Conservation (phyloP, 2,329 filamentous ascomycete genomes). For the Pestalotiopsis sp. region DNA sequence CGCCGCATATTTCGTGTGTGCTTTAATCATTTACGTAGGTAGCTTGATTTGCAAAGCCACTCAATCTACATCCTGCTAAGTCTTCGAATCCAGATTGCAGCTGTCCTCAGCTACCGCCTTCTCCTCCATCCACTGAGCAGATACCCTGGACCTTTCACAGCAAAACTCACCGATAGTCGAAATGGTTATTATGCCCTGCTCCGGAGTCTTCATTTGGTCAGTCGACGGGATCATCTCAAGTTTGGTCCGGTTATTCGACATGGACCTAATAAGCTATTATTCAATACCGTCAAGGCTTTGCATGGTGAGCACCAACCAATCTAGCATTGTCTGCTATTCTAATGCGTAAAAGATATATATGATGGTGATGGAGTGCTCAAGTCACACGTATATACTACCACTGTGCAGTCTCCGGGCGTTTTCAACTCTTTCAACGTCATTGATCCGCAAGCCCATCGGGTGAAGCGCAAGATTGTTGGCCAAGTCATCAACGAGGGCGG, state of each 20-base stretch:
- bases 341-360: conserved; percentile 20
- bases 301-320: background rate
- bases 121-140: background rate
- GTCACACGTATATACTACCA: conserved; percentile 20
- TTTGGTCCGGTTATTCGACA: conserved; percentile 18
- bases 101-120: background rate
- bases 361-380: conserved; percentile 21
- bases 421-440: conserved; percentile 15
- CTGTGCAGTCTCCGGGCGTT: conserved; percentile 14
- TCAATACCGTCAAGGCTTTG: conserved; percentile 21
- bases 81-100: background rate
- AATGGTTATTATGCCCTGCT: background rate
- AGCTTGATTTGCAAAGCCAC: background rate
- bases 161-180: background rate
- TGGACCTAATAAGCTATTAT: conserved; percentile 22
- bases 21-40: background rate
- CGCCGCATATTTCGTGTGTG: background rate
- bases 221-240: conserved; percentile 5
- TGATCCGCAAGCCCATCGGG: background rate
- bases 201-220: background rate
- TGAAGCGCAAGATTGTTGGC: conserved; percentile 8
- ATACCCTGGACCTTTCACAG: background rate
- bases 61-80: background rate
- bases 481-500: conserved; percentile 9
- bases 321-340: background rate